These are phyloP conservation scores for Chlorella variabilis DNA, from an alignment of 163 green algal genomes.

Conservation along the genomic window DNA sequence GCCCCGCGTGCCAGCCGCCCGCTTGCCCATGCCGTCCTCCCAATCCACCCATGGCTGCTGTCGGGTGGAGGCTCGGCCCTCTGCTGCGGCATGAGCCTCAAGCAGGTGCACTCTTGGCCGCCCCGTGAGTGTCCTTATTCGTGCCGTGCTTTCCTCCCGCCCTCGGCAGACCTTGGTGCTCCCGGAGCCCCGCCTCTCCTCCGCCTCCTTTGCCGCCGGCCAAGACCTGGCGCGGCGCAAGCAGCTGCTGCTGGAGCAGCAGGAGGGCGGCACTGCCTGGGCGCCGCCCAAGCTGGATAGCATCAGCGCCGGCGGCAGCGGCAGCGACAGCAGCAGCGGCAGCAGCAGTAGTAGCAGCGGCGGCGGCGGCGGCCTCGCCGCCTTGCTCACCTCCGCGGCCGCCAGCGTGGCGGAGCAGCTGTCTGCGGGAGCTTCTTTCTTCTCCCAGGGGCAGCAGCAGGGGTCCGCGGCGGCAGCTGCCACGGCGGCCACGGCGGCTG, in stretches of 20 bases:
- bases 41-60: too few species aligned
- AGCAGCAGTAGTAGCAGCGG: background rate
- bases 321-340: too few species aligned
- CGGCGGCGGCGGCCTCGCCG: background rate
- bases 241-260: background rate
- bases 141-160: background rate
- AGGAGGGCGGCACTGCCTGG: background rate
- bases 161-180: background rate
- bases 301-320: too few species aligned
- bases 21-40: too few species aligned
- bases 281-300: too few species aligned
- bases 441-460: background rate
- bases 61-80: too few species aligned
- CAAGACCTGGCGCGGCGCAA: background rate
- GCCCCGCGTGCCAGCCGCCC: too few species aligned
- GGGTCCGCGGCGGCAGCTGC: too few species aligned
- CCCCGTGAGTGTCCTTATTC: too few species aligned
- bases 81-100: too few species aligned
- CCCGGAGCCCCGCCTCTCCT: conserved; percentile 5
- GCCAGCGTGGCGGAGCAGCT: conserved; percentile 11
- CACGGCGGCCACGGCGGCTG: background rate
- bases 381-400: background rate
- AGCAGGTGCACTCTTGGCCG: background rate
- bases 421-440: background rate
- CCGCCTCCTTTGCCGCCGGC: background rate